Evolutionary conservation across 345 rosid genomes (phyloP).

Genomic region (Pistacia atlantica): DNA sequence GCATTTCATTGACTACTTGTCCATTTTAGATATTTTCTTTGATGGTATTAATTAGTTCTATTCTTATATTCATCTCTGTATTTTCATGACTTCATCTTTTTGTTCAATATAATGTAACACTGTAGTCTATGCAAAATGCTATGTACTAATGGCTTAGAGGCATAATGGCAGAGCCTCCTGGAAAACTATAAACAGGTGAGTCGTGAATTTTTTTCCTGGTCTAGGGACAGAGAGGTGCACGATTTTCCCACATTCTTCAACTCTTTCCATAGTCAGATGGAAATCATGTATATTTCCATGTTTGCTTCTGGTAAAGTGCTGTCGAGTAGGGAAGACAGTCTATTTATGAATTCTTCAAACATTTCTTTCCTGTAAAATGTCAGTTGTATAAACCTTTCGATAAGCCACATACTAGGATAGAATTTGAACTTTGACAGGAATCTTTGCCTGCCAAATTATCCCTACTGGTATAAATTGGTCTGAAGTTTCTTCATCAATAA

Average conservation of each 20-base stretch:
- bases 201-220: neutral
- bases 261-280: neutral
- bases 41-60: neutral
- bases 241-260: neutral
- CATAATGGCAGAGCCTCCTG: neutral
- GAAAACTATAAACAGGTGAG: neutral
- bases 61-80: neutral
- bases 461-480: too few relatives aligned
- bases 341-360: neutral
- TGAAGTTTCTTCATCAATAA: too few relatives aligned
- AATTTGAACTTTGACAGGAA: too few relatives aligned
- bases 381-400: too few relatives aligned
- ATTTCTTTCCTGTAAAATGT: neutral
- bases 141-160: neutral
- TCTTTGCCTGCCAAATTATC: too few relatives aligned
- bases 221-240: neutral
- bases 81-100: conserved; percentile 7
- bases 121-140: neutral
- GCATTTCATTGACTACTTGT: neutral
- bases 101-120: neutral
- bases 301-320: neutral
- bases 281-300: neutral
- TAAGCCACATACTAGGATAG: too few relatives aligned
- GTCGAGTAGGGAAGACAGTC: neutral
- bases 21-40: neutral